These are phyloP conservation scores for Botrytis fabae DNA, from an alignment of 2,329 filamentous ascomycete genomes.

Conservation along the genomic window DNA sequence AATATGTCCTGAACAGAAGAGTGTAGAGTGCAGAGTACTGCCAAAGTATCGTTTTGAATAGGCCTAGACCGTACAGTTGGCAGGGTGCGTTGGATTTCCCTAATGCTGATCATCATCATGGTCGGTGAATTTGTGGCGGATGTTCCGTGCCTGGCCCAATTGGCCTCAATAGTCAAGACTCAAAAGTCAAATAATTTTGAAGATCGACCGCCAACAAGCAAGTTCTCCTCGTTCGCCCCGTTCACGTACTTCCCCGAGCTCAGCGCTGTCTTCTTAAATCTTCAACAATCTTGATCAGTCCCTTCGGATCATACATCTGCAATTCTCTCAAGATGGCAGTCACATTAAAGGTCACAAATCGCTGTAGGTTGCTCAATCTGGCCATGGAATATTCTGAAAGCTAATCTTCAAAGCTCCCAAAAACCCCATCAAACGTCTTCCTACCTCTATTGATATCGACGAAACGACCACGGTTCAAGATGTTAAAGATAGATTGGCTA, in stretches of 20 bases:
- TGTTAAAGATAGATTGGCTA: conserved; percentile 57
- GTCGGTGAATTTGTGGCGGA: background rate
- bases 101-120: background rate
- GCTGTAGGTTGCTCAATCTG: conserved; percentile 15
- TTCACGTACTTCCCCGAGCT: background rate
- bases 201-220: background rate
- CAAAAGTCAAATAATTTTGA: conserved; percentile 14
- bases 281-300: conserved; percentile 1
- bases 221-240: background rate
- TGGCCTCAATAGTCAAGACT: background rate
- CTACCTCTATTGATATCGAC: conserved; percentile 52
- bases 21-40: background rate
- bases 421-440: conserved; percentile 48
- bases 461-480: conserved; percentile 57
- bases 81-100: background rate
- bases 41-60: background rate
- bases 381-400: background rate
- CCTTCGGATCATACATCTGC: background rate
- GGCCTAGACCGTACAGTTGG: background rate
- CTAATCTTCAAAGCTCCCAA: conserved; percentile 33
- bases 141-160: conserved; percentile 10
- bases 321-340: conserved; percentile 15
- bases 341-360: conserved; percentile 23
- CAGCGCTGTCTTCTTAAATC: background rate
- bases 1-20: background rate